Evolutionary conservation across 345 rosid species (phyloP), one percentile per base, ranked within the genome.

Genomic region (Acer saccharum): DNA sequence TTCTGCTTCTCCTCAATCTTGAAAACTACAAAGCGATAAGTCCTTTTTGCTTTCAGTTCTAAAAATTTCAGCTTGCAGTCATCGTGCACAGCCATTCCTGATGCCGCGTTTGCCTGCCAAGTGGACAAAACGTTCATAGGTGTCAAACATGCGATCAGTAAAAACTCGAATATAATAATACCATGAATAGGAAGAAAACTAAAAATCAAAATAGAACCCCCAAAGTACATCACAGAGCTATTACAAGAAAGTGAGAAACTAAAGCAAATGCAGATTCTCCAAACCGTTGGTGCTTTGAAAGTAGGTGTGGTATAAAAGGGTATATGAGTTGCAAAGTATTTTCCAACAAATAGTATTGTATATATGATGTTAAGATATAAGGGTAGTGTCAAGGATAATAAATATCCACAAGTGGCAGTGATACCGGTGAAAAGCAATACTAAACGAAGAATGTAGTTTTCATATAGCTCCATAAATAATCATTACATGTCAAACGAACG

Each of bases 51-150:
- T 84, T 90, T 90, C 87, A 90, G 74, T 50, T 90, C 90, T 67
- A 89, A 76, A 65, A 90, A 89, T 72, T 76, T 90, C 82, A 90
- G 86, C 86, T 90, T 90, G 91, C 94, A 90, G 54, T 89, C 94
- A 80, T 89, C 94, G 54, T 90, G 86, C 76, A 90, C 94, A 64
- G 92, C 92, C 87, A 90, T 89, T 20, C 94, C 94, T 10, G 92
- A 90, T 8, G 90, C 90, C 2, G 92, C 90, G 3, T 90, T 90
- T 21, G 91, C 91, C 92, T 90, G 76, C 44, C 66, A 66, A 79
- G 43, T 10, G 6, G 6, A 66, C 25, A 8, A 18, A 65, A 66
- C 3, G 39, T 50, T 10, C 68, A 35, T 32, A 35, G 41, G 68
- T 68, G 48, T 71, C 73, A 63, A 21, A n/a, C 2, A 27, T 21